Evolutionary conservation across 2,329 filamentous ascomycete genomes (phyloP).

Genomic region (Camptophora hylomeconis): DNA sequence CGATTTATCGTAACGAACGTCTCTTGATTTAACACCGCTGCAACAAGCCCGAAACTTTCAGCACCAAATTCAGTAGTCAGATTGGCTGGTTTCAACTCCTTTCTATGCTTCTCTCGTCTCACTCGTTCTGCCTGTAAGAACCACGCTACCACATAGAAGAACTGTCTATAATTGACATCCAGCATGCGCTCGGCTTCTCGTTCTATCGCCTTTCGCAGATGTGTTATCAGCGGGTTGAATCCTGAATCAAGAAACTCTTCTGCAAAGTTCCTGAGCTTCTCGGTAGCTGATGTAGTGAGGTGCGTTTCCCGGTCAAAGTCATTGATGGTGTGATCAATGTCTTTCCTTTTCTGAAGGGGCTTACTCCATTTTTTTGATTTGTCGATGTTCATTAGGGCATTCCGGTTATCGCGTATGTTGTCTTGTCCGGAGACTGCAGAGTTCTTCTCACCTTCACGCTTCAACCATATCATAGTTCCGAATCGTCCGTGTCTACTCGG

Average conservation of each 20-base stretch:
- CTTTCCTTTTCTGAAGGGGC: slow-evolving; percentile 50
- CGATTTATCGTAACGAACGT: slow-evolving; percentile 83
- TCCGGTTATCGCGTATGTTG: slow-evolving; percentile 59
- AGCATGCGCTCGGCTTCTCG: slow-evolving; percentile 73
- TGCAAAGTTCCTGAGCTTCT: slow-evolving; percentile 67
- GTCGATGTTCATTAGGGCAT: slow-evolving; percentile 78
- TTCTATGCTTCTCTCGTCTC: slow-evolving; percentile 49
- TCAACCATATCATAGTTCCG: slow-evolving; percentile 94
- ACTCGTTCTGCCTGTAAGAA: slow-evolving; percentile 76
- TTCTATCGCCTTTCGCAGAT: slow-evolving; percentile 79
- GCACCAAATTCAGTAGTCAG: slow-evolving; percentile 41
- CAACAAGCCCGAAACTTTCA: slow-evolving; percentile 74
- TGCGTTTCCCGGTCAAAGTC: slow-evolving; percentile 65
- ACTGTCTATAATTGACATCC: slow-evolving; percentile 66
- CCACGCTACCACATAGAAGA: slow-evolving; percentile 87
- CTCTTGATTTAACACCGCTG: slow-evolving; percentile 83
- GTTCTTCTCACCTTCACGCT: slow-evolving; percentile 71
- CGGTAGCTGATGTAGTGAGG: slow-evolving; percentile 60
- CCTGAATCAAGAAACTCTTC: slow-evolving; percentile 89
- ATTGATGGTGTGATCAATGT: slow-evolving; percentile 45
- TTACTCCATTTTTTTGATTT: slow-evolving; percentile 81
- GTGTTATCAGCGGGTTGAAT: slow-evolving; percentile 82
- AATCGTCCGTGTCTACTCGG: slow-evolving; percentile 87
- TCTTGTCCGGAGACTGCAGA: slow-evolving; percentile 82
- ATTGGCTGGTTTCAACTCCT: slow-evolving; percentile 36